Evolutionary conservation across 345 rosid species (phyloP).

Genomic region (Draba incana): DNA sequence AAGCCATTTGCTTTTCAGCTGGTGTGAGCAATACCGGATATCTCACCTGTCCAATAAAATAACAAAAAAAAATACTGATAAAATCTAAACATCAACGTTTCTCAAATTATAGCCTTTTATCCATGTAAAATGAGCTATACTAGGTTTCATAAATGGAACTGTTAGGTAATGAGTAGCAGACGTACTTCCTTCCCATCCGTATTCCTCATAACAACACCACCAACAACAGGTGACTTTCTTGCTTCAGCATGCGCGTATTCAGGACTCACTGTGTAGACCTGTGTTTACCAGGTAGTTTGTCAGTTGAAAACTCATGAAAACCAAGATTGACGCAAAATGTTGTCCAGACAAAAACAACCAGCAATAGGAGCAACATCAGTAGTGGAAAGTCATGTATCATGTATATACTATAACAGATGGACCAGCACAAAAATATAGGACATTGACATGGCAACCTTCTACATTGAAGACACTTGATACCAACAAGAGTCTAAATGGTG

Average conservation of each 20-base stretch:
- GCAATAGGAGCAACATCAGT: constrained; percentile 11
- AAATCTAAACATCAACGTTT: constrained; percentile 4
- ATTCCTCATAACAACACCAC: constrained; percentile 99
- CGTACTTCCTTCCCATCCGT: constrained; percentile 97
- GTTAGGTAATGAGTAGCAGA: constrained; percentile 11
- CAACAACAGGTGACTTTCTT: constrained; percentile 99
- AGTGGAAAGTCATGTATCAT: constrained; percentile 19
- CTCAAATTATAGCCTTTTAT: constrained; percentile 2
- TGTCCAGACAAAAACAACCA: not conserved
- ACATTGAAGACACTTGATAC: too few species aligned
- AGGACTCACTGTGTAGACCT: constrained; percentile 99
- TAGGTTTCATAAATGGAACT: not conserved
- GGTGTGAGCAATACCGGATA: constrained; percentile 91
- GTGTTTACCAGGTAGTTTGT: constrained; percentile 38
- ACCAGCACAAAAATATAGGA: constrained; percentile 2
- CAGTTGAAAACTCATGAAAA: constrained; percentile 32
- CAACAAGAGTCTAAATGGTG: not conserved
- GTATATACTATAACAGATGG: not conserved
- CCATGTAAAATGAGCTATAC: constrained; percentile 1
- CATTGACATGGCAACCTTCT: not conserved
- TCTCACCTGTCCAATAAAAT: constrained; percentile 71
- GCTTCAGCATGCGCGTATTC: constrained; percentile 99
- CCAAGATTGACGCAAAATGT: not conserved
- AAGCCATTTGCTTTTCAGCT: constrained; percentile 97
- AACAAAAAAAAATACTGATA: constrained; percentile 26